These are phyloP conservation scores for Diutina mesorugosa DNA, from an alignment of 1,139 yeast species.

Conservation along the genomic window DNA sequence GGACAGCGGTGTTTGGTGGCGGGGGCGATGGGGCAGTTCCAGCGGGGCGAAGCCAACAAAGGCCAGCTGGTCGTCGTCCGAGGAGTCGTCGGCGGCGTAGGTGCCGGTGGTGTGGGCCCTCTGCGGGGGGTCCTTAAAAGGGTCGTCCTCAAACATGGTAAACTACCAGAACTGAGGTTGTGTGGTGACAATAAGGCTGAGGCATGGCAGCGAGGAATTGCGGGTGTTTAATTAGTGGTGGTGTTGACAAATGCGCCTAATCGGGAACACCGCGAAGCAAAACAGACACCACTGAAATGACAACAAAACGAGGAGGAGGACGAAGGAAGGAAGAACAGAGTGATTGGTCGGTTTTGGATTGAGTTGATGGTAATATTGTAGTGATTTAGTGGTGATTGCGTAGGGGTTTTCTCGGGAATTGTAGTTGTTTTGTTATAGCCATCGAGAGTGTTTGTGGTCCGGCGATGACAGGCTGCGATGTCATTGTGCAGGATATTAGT, in stretches of 20 bases:
- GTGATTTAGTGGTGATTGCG: no score
- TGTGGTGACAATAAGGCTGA: not conserved
- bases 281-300: no score
- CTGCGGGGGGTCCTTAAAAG: not conserved
- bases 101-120: not conserved
- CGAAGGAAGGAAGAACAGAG: no score
- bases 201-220: not conserved
- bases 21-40: not conserved
- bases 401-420: no score
- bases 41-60: slow-evolving; percentile 1
- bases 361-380: not conserved
- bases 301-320: no score
- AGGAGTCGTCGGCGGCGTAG: not conserved
- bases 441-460: no score
- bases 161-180: not conserved
- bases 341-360: no score
- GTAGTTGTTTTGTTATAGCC: no score
- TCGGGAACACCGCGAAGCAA: not conserved
- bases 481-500: no score
- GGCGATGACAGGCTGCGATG: no score
- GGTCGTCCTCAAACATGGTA: not conserved
- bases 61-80: not conserved
- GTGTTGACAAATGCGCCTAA: not conserved
- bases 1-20: not conserved
- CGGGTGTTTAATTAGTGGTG: not conserved